Conservation (phyloP, 2,329 filamentous ascomycete species). For the Byssochlamys sp. region DNA sequence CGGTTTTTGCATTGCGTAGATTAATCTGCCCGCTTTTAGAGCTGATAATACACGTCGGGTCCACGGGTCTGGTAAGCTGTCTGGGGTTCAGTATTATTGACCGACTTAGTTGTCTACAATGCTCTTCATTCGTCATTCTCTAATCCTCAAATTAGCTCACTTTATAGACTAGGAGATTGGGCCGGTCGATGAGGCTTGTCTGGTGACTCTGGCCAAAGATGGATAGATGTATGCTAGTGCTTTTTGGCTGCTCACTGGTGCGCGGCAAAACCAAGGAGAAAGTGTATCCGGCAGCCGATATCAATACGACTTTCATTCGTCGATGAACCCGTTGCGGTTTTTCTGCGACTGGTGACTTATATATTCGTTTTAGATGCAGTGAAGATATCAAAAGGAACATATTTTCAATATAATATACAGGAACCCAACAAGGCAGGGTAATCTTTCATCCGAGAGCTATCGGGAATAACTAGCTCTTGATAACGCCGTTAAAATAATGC, state of each 20-base stretch:
- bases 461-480: constrained; percentile 5
- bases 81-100: background rate
- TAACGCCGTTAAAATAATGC: constrained; percentile 19
- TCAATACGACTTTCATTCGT: background rate
- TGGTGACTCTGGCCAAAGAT: background rate
- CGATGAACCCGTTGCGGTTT: background rate
- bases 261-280: background rate
- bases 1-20: background rate
- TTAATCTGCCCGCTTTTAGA: background rate
- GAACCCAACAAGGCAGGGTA: background rate
- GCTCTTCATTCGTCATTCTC: too few relatives aligned
- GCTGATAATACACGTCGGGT: background rate
- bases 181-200: background rate
- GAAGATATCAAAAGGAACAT: background rate
- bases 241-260: background rate
- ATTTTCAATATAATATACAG: background rate
- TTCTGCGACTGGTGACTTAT: background rate
- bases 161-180: background rate
- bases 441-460: background rate
- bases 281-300: background rate
- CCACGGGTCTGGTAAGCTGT: background rate
- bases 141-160: too few relatives aligned
- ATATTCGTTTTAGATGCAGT: background rate
- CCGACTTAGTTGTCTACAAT: background rate
- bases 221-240: background rate